A percentile compares a stretch with the other conserved stretches of the same genome.
These are phyloP conservation scores for Juncus inflexus DNA, from an alignment of 176 grass and related monocot species.

Conservation along the genomic window DNA sequence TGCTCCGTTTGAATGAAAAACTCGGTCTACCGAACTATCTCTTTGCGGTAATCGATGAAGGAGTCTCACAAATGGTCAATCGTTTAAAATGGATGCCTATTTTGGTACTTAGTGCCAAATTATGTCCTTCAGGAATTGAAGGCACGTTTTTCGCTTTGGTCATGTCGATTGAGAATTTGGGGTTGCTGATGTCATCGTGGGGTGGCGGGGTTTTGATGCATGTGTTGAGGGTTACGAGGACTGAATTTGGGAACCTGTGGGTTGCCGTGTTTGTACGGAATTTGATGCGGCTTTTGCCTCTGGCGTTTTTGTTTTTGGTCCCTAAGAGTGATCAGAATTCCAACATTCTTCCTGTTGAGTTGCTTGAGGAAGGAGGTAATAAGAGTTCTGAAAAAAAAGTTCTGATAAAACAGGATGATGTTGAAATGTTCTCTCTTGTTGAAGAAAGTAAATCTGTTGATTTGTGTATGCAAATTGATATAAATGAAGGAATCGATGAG, in stretches of 20 bases:
- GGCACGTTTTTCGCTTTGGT: slow-evolving; percentile 77
- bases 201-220: slow-evolving; percentile 64
- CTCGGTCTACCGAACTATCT: slow-evolving; percentile 73
- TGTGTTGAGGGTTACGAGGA: slow-evolving; percentile 66
- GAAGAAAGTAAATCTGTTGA: slow-evolving; percentile 8
- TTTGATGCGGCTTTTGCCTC: slow-evolving; percentile 53
- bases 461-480: slow-evolving; percentile 13
- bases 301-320: slow-evolving; percentile 64
- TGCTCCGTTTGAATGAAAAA: slow-evolving; percentile 65
- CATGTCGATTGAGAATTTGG: slow-evolving; percentile 82
- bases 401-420: slow-evolving; percentile 15
- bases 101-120: slow-evolving; percentile 73
- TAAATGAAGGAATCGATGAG: slow-evolving; percentile 26
- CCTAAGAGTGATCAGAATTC: slow-evolving; percentile 56
- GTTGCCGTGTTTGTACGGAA: slow-evolving; percentile 63
- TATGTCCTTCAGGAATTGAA: slow-evolving; percentile 72
- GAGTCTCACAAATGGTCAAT: slow-evolving; percentile 64
- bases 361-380: slow-evolving; percentile 31
- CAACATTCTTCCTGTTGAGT: slow-evolving; percentile 51
- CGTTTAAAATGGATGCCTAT: slow-evolving; percentile 85
- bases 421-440: slow-evolving; percentile 45
- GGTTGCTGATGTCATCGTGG: slow-evolving; percentile 57
- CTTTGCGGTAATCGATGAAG: slow-evolving; percentile 75
- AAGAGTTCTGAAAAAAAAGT: slow-evolving; percentile 13
- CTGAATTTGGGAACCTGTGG: slow-evolving; percentile 79